Percentiles rank a stretch among this genome's conserved stretches.
Conservation (phyloP, 495 filamentous ascomycete species). For the Trichoderma erinaceum region DNA sequence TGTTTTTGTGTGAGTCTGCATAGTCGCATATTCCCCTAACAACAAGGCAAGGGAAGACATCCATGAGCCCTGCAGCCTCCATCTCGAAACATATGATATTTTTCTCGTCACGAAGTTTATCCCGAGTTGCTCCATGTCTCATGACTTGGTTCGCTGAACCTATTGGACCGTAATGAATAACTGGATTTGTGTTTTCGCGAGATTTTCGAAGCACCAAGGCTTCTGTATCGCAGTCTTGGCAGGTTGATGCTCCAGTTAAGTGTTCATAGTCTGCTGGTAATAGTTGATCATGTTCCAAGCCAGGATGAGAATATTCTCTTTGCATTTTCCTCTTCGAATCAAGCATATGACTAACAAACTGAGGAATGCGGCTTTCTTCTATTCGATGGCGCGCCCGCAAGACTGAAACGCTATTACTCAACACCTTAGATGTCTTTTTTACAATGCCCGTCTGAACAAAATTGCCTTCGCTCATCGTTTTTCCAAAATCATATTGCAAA, state of each 20-base stretch:
- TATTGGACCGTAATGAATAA: background rate
- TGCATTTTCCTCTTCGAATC: background rate
- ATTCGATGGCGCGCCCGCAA: background rate
- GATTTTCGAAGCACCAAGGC: background rate
- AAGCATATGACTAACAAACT: background rate
- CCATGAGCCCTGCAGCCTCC: conserved; percentile 26
- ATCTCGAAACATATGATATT: conserved; percentile 24
- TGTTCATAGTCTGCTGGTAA: background rate
- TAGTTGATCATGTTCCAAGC: background rate
- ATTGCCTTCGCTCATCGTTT: conserved; percentile 1
- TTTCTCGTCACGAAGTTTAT: conserved; percentile 13
- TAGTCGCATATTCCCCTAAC: conserved; percentile 42
- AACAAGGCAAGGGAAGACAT: conserved; percentile 24
- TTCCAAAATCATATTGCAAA: background rate
- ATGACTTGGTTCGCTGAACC: background rate
- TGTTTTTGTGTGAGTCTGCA: conserved; percentile 34
- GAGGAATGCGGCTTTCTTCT: background rate
- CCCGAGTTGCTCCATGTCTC: background rate
- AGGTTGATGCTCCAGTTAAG: background rate
- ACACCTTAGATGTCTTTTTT: background rate
- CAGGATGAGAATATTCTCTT: background rate
- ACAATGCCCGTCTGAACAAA: background rate
- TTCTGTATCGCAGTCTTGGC: background rate
- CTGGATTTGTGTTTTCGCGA: background rate
- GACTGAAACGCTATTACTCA: background rate